Base-by-base conservation (phyloP, 75 land plant genomes). In the Pinus albicaulis region DNA sequence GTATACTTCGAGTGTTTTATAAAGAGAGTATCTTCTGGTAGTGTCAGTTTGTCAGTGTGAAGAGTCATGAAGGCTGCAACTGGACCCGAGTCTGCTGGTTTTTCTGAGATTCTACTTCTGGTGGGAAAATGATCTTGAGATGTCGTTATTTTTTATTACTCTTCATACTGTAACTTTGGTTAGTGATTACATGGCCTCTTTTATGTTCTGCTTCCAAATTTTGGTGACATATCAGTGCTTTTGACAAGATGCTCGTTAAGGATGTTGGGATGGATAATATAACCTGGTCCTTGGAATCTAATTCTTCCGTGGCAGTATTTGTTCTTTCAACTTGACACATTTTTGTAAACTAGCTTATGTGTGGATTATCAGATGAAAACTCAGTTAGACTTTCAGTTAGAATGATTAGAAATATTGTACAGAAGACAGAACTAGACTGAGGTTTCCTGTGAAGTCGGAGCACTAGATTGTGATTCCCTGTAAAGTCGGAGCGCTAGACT, bases 1-100 rank as follows among this genome's bases (percentile, higher is more conserved):
- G 48, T 68, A 68, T 68, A 8, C 31, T 36, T 68, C 20, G n/a
- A 68, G 71, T 20, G 38, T 41, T 44, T 41, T 41, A 38, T 19
- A 66, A 66, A 68, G 48, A 68, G 34, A 68, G 53, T 68, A 38
- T 68, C 52, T n/a, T 68, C 23, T 68, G 71, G 52, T 68, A 68
- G n/a, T 68, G 38, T 68, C 71, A 68, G 52, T n/a, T 11, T 68
- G 38, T 68, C 71, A 68, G 52, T n/a, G 20, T 34, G 63, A 41
- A 68, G 24, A 68, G 71, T 68, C 19, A 68, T 20, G 34, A 36
- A 68, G 71, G 24, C 71, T 68, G 71, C 53, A 68, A 20, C 8
- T 68, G 24, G 71, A 68, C 14, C 4, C 14, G 20, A n/a, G 23
- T 23, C 48, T 41, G n/a, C 71, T 68, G 52, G 36, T 38, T 68